These are phyloP conservation scores for Madurella fahalii DNA, from an alignment of 2,329 filamentous ascomycete genomes.

Conservation along the genomic window DNA sequence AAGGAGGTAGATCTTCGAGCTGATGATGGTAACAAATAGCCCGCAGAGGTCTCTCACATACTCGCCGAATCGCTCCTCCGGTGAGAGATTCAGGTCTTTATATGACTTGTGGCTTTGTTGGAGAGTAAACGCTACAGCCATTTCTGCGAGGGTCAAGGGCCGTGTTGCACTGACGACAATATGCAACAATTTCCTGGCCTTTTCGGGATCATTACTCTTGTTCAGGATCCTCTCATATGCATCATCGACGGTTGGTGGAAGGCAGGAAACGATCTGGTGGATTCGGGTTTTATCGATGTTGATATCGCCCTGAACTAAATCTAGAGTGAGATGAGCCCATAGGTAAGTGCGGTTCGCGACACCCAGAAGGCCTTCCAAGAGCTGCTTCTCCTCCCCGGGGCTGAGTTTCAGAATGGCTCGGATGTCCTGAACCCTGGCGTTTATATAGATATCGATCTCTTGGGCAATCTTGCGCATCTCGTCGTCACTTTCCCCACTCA, in stretches of 20 bases:
- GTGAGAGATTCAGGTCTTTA: slow-evolving; percentile 4
- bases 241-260: slow-evolving; percentile 24
- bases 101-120: neutral
- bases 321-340: slow-evolving; percentile 29
- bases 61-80: slow-evolving; percentile 9
- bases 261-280: slow-evolving; percentile 2
- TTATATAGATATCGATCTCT: slow-evolving; percentile 34
- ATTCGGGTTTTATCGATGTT: no score
- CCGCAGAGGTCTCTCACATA: slow-evolving; percentile 22
- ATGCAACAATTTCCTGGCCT: slow-evolving; percentile 13
- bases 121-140: slow-evolving; percentile 16
- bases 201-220: slow-evolving; percentile 1
- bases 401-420: slow-evolving; percentile 11
- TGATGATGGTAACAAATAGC: slow-evolving; percentile 22
- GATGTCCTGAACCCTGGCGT: slow-evolving; percentile 15
- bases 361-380: slow-evolving; percentile 28
- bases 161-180: slow-evolving; percentile 15
- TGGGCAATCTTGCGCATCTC: slow-evolving; percentile 27
- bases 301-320: slow-evolving; percentile 1
- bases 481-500: slow-evolving; percentile 28
- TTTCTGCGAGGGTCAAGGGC: slow-evolving; percentile 22
- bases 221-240: slow-evolving; percentile 28
- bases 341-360: slow-evolving; percentile 37
- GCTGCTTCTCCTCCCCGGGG: slow-evolving; percentile 11
- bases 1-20: slow-evolving; percentile 23